Conservation (phyloP, 495 filamentous ascomycete genomes). For the Podospora anserina region DNA sequence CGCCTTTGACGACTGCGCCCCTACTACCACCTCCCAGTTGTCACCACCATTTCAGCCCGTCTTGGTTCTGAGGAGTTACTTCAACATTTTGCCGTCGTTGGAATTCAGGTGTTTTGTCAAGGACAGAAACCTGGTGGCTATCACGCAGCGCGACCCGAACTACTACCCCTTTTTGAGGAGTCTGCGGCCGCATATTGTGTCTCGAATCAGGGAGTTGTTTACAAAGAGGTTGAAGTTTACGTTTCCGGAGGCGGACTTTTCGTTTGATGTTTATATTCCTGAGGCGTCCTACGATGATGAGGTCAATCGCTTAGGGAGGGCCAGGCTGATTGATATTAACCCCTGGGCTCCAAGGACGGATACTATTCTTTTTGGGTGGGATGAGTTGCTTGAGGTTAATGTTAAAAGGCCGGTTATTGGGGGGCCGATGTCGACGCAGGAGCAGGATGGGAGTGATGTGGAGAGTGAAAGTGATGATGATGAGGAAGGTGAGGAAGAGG, state of each 20-base stretch:
- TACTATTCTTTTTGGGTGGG: conserved; percentile 83
- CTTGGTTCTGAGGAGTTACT: conserved; percentile 79
- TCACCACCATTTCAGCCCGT: conserved; percentile 41
- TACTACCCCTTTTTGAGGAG: conserved; percentile 77
- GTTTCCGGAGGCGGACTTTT: conserved; percentile 80
- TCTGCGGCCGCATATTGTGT: conserved; percentile 60
- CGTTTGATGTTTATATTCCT: conserved; percentile 89
- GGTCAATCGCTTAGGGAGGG: conserved; percentile 49
- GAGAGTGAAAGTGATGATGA: conserved; percentile 39
- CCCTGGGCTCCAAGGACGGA: conserved; percentile 92
- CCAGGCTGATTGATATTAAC: conserved; percentile 91
- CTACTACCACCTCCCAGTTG: conserved; percentile 13
- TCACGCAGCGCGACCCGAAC: conserved; percentile 87
- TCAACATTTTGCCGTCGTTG: conserved; percentile 80
- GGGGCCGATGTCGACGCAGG: conserved; percentile 36
- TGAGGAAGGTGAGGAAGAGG: conserved; percentile 53
- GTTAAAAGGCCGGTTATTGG: conserved; percentile 52
- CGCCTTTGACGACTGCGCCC: conserved; percentile 76
- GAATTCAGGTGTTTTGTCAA: conserved; percentile 96
- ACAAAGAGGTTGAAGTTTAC: conserved; percentile 58
- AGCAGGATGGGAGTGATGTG: conserved; percentile 33
- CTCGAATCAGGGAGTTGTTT: conserved; percentile 69
- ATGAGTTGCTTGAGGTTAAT: conserved; percentile 72
- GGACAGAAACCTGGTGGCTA: conserved; percentile 68
- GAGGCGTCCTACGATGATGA: conserved; percentile 60